Base-by-base conservation (phyloP, 2,329 filamentous ascomycete species). In the Onygenales sp. region DNA sequence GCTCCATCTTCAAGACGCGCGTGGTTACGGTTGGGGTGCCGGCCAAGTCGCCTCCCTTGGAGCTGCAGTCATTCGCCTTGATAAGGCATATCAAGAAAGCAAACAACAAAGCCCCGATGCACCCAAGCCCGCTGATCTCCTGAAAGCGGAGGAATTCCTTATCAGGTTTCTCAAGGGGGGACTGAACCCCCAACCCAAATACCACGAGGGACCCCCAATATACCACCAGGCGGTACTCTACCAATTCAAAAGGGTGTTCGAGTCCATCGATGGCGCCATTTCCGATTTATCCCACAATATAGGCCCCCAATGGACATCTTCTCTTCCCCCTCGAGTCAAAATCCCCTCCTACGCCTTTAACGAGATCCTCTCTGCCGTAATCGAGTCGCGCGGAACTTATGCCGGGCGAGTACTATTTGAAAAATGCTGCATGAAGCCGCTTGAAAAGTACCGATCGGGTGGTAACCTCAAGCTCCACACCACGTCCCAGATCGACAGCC, bases 301-400 rank as follows among this genome's bases (percentile, higher is more conserved):
- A 21, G 57, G 58, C 6, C 53, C 59, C 46, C 43, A 50, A 31
- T 58, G 57, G 56, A 56, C 56, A 17, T 42, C 48, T 17, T 43
- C 52, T 14, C 53, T 53, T 11, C 61, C 53, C 34, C 57, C 58
- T 27, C 40, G 64, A 34, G 59, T 61, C 14, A 59, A 62, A 52
- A 61, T 74, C 32, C 63, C 69, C 10, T 59, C 70, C 0, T 61
- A 63, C 2, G 65, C 75, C 5, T 82, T 83, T 69, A 77, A 81
- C 56, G 60, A 62, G 14, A 56, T 82, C 6, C 74, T 86, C 6
- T 69, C 74, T 43, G 79, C 77, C n/a, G 69, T 83, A 7, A 74
- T 79, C 2, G 71, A 76, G 32, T 68, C 68, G 0, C 72, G 75
- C 46, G 77, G 76, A 52, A 76, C 73, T 53, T 52, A 57, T 8